phyloP scores from a whole-genome alignment of 805 yeast species.

The Naumovozyma castellii region DNA sequence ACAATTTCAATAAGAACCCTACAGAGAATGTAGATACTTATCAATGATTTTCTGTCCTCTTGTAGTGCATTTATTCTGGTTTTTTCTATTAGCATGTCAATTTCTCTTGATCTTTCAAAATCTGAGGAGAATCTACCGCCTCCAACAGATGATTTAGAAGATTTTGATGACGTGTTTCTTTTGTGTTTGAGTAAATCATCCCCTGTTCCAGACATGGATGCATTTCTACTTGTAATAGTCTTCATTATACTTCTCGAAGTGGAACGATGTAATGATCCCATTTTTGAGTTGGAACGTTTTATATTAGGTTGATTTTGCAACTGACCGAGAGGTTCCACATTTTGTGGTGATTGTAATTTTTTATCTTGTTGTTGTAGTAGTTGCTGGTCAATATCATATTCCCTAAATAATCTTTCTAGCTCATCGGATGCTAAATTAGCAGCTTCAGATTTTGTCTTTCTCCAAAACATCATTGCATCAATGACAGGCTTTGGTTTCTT shows the following conservation, averaged over 20 bases:
- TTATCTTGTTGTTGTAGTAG: constrained; percentile 2
- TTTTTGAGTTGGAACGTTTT: neutral
- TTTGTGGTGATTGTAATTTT: neutral
- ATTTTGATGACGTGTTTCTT: constrained; percentile 42
- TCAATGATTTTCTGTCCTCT: constrained; percentile 78
- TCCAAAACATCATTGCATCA: constrained; percentile 97
- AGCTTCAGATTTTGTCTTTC: constrained; percentile 84
- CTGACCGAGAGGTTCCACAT: neutral
- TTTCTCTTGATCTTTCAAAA: constrained; percentile 49
- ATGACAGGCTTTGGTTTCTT: constrained; percentile 90
- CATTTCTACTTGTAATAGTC: neutral
- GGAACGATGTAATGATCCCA: neutral
- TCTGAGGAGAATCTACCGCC: constrained; percentile 27
- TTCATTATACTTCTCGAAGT: neutral
- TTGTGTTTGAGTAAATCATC: constrained; percentile 32
- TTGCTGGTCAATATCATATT: constrained; percentile 23
- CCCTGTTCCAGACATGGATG: neutral
- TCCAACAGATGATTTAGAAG: constrained; percentile 14
- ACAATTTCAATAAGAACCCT: constrained; percentile 89
- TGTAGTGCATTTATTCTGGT: constrained; percentile 63
- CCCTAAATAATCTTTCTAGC: constrained; percentile 36
- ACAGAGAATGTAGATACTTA: constrained; percentile 80
- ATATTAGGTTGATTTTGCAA: constrained; percentile 1
- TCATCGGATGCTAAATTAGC: constrained; percentile 55
- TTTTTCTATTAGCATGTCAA: constrained; percentile 32